Evolutionary conservation across 352 stramenopile species (phyloP), one percentile per base, ranked within the genome.

Genomic region (Globisporangium rhizosaccharum): DNA sequence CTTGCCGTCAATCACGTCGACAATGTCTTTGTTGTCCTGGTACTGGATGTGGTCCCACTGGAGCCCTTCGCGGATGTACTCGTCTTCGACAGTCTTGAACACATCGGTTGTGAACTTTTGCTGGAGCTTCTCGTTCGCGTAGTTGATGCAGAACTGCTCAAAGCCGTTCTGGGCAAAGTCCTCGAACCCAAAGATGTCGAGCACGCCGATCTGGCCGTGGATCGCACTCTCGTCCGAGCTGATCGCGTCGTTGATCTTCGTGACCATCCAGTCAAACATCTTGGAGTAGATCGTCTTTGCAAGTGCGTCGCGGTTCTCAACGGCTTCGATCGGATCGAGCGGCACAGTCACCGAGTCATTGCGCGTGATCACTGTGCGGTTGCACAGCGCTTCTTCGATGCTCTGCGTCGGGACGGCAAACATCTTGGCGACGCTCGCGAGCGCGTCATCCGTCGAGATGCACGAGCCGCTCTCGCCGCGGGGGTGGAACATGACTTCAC

Each of bases 141-240:
- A 96, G 71, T 97, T 97, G 71, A 97, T 97, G 54, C 89, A 94
- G 59, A 97, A 96, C 66, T 97, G 89, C 61, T 97, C 89, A 61
- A 96, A 97, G 50, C 88, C 87, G 63, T 97, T 97, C 59, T 94
- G 85, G 17, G 72, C 87, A 61, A 99, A 99, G 65, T 97, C 97
- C 73, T 99, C 97, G 65, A 99, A 99, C 41, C 97, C 97, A 69
- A 99, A 99, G 69, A 99, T 99, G 91, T 99, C 97, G 53, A 99
- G 73, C 39, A 99, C 96, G 57, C 96, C 96, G 47, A 98, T 98
- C 42, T 93, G 79, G 28, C 83, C 86, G 50, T 82, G 78, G 52
- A 89, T 90, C 20, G 56, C 26, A 37, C 61, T 71, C n/a, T 88
- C 82, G 23, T 90, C 78, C n/a, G 81, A 85, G 60, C 79, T 88